phyloP scores from a whole-genome alignment of 2,329 filamentous ascomycete species.

The Exophiala spinifera region DNA sequence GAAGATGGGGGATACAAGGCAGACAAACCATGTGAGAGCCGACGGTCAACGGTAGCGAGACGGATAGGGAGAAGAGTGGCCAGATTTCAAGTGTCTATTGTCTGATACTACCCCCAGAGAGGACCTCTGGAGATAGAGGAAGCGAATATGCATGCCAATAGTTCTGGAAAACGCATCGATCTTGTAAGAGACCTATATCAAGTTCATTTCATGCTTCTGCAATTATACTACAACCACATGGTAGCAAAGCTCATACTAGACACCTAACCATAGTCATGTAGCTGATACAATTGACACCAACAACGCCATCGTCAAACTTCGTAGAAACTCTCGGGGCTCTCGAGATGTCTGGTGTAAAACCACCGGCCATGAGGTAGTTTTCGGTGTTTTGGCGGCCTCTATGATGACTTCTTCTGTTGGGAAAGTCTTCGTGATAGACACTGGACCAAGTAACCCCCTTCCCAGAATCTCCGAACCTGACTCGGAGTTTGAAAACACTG shows the following conservation, averaged over 20 bases:
- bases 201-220: background rate
- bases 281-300: conserved; percentile 50
- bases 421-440: conserved; percentile 40
- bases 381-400: conserved; percentile 39
- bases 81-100: too few relatives aligned
- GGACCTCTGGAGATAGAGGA: too few relatives aligned
- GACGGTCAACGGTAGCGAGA: too few relatives aligned
- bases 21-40: too few relatives aligned
- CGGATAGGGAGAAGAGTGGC: too few relatives aligned
- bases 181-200: too few relatives aligned
- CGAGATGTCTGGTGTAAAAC: conserved; percentile 41
- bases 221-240: background rate
- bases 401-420: conserved; percentile 40
- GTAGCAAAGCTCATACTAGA: too few relatives aligned
- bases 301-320: conserved; percentile 42
- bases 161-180: too few relatives aligned
- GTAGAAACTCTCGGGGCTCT: conserved; percentile 39
- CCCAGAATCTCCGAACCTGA: conserved; percentile 35
- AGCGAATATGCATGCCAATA: too few relatives aligned
- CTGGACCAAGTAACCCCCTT: conserved; percentile 44
- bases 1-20: too few relatives aligned
- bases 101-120: too few relatives aligned
- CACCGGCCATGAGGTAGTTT: conserved; percentile 39
- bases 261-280: background rate
- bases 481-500: conserved; percentile 36